A percentile compares a stretch with the other conserved stretches of the same genome.
Conservation (phyloP, 176 grass and related monocot species). For the Lolium perenne region DNA sequence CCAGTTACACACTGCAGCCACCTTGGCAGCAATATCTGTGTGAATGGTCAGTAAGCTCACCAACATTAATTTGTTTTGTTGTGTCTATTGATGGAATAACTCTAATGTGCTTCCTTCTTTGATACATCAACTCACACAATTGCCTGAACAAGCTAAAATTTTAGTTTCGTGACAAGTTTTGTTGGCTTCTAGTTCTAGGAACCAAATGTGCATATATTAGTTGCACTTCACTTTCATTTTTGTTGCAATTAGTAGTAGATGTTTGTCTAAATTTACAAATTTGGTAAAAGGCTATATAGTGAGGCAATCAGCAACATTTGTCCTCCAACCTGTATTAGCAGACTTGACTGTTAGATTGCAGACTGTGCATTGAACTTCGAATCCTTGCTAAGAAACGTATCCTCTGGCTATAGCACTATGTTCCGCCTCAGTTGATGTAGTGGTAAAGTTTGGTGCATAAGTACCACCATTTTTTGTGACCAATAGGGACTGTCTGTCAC, state of each 20-base stretch:
- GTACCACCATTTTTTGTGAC: neutral
- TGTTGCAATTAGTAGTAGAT: conserved; percentile 38
- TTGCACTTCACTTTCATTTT: too few relatives aligned
- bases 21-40: conserved; percentile 48
- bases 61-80: conserved; percentile 45
- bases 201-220: neutral
- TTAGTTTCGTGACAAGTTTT: neutral
- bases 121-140: conserved; percentile 40
- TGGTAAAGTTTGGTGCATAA: neutral
- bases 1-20: conserved; percentile 54
- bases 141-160: neutral
- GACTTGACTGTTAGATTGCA: neutral
- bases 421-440: neutral
- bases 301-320: neutral
- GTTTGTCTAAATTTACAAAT: conserved; percentile 11
- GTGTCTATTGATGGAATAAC: conserved; percentile 34
- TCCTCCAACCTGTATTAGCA: neutral
- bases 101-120: neutral
- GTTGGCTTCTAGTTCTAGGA: neutral
- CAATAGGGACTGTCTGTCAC: neutral
- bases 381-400: neutral
- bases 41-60: conserved; percentile 70
- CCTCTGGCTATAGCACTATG: neutral
- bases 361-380: too few relatives aligned
- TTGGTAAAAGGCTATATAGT: conserved; percentile 1